Evolutionary conservation across 2,329 filamentous ascomycete genomes (phyloP).

Genomic region (Alternaria sp.): DNA sequence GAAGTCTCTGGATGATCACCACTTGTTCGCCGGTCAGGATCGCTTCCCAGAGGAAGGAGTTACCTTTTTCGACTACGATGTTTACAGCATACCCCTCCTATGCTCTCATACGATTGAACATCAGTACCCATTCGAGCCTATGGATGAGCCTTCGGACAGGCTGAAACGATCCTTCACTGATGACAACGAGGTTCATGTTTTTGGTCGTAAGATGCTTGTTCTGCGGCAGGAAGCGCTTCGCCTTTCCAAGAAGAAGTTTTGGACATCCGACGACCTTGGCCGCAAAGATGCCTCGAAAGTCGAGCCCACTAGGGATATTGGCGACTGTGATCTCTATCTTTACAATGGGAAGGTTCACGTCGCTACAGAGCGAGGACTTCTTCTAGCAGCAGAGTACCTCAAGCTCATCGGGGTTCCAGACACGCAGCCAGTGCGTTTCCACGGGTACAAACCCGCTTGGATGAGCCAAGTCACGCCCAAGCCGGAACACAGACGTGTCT

Average conservation of each 20-base stretch:
- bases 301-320: conserved; percentile 8
- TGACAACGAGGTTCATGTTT: conserved; percentile 4
- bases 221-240: conserved; percentile 1
- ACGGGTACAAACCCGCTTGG: conserved; percentile 24
- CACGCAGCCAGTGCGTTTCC: conserved; percentile 23
- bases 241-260: background rate
- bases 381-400: conserved; percentile 21
- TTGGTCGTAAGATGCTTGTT: conserved; percentile 6
- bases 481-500: background rate
- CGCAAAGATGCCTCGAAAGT: conserved; percentile 1
- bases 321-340: conserved; percentile 26
- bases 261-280: conserved; percentile 11
- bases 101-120: conserved; percentile 14
- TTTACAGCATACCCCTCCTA: conserved; percentile 22
- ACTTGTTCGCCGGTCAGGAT: background rate
- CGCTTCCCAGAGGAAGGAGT: conserved; percentile 1
- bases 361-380: conserved; percentile 21
- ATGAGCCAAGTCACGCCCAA: conserved; percentile 1
- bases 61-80: conserved; percentile 8
- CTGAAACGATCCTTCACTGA: background rate
- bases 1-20: background rate
- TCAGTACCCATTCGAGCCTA: background rate
- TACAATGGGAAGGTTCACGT: conserved; percentile 19
- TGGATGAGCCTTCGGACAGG: background rate
- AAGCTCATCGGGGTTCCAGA: conserved; percentile 20